Conservation (phyloP, 2,329 filamentous ascomycete genomes). For the Trichoderma oligosporum region DNA sequence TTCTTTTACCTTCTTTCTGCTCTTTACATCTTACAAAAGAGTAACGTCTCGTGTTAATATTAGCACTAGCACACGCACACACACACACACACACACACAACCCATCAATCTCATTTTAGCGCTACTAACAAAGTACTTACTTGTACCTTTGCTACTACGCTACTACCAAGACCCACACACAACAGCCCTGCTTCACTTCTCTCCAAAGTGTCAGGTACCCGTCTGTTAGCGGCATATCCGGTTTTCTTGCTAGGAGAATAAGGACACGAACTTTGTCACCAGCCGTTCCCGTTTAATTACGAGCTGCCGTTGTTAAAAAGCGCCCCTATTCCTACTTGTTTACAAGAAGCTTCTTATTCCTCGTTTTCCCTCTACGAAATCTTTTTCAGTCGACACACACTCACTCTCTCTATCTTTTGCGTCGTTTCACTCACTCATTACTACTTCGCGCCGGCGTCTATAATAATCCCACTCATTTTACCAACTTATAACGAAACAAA, state of each 20-base stretch:
- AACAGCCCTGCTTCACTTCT: slow-evolving; percentile 7
- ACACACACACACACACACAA: background rate
- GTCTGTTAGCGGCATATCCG: slow-evolving; percentile 20
- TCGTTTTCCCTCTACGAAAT: background rate
- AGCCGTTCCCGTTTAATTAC: slow-evolving; percentile 11
- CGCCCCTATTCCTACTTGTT: slow-evolving; percentile 10
- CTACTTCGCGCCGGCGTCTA: slow-evolving; percentile 12
- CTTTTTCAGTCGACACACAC: slow-evolving; percentile 3
- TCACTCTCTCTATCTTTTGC: background rate
- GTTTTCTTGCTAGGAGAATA: slow-evolving; percentile 4
- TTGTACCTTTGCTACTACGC: background rate
- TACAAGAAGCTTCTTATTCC: slow-evolving; percentile 10
- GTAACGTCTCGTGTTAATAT: too few species aligned
- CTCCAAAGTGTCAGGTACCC: slow-evolving; percentile 25
- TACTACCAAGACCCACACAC: background rate
- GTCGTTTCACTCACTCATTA: slow-evolving; percentile 13
- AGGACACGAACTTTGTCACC: slow-evolving; percentile 2
- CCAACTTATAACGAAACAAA: slow-evolving; percentile 11
- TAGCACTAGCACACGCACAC: background rate
- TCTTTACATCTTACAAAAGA: too few species aligned
- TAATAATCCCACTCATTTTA: slow-evolving; percentile 12
- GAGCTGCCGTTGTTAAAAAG: slow-evolving; percentile 11
- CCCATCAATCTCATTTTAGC: background rate
- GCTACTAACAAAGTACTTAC: background rate
- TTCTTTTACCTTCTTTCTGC: too few species aligned